Percentiles rank a stretch among this genome's conserved stretches.
Conservation (phyloP, 805 yeast species). For the Monosporozyma siamensis region DNA sequence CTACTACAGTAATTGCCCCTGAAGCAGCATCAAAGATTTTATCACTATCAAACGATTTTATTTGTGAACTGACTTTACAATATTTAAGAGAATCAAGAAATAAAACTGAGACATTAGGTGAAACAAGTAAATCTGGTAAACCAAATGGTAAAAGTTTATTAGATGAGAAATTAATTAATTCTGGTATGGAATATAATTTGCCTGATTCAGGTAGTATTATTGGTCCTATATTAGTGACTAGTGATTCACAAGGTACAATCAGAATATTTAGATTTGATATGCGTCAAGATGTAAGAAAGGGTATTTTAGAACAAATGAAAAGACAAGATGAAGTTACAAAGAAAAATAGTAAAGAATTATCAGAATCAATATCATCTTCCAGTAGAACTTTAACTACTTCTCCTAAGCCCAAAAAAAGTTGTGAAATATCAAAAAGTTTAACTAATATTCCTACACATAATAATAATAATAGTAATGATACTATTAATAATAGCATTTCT, state of each 20-base stretch:
- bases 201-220: conserved; percentile 26
- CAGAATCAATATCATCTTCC: background rate
- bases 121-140: background rate
- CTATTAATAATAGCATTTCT: background rate
- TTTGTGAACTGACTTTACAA: conserved; percentile 49
- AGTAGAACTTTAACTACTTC: background rate
- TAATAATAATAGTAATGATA: background rate
- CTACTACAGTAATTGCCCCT: conserved; percentile 75
- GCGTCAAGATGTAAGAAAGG: conserved; percentile 40
- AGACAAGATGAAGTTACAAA: background rate
- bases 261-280: conserved; percentile 74
- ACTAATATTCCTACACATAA: background rate
- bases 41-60: conserved; percentile 67
- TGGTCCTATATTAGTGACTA: conserved; percentile 54
- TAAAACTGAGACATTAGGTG: too few species aligned
- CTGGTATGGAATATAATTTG: background rate
- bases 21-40: conserved; percentile 51
- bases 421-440: too few species aligned
- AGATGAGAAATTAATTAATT: background rate
- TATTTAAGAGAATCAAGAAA: conserved; percentile 9
- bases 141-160: background rate
- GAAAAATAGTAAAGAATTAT: background rate
- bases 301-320: conserved; percentile 18
- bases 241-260: conserved; percentile 64
- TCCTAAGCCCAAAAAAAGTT: too few species aligned